These are phyloP conservation scores for Metschnikowia baotianmanensis DNA, from an alignment of 805 yeast genomes.

Conservation along the genomic window DNA sequence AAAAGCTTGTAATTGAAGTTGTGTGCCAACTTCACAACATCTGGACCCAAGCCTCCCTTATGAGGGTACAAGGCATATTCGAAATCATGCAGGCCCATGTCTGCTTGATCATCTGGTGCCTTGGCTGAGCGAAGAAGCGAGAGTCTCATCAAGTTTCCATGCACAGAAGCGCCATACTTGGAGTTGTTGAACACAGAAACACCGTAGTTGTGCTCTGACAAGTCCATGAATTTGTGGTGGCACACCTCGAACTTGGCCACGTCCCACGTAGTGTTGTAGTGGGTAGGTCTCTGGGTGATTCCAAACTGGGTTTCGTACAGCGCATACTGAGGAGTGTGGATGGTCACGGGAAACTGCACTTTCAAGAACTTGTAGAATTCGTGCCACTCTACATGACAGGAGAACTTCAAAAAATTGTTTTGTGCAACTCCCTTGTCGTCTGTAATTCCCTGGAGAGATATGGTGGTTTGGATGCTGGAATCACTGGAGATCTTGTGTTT, in stretches of 20 bases:
- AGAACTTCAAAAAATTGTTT: conserved; percentile 37
- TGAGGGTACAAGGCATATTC: conserved; percentile 87
- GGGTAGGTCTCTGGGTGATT: conserved; percentile 86
- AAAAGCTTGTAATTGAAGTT: conserved; percentile 65
- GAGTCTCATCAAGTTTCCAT: conserved; percentile 87
- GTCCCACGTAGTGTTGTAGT: conserved; percentile 94
- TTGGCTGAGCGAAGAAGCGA: conserved; percentile 88
- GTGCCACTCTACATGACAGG: conserved; percentile 71
- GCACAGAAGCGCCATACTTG: conserved; percentile 90
- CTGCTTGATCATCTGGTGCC: conserved; percentile 92
- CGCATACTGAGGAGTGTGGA: conserved; percentile 66
- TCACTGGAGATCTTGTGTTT: conserved; percentile 55
- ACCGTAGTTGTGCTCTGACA: conserved; percentile 84
- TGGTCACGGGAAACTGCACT: conserved; percentile 90
- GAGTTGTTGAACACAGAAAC: conserved; percentile 79
- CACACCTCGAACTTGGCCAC: conserved; percentile 95
- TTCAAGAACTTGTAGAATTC: conserved; percentile 85
- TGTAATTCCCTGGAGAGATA: conserved; percentile 64
- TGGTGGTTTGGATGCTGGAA: conserved; percentile 62
- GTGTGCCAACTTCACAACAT: conserved; percentile 71
- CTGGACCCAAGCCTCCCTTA: conserved; percentile 57
- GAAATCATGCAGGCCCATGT: conserved; percentile 84
- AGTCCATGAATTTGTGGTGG: conserved; percentile 90
- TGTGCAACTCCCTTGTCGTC: conserved; percentile 41
- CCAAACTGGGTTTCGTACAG: conserved; percentile 95